phyloP scores from a whole-genome alignment of 2,329 filamentous ascomycete genomes.

The Aspergillus sojae region DNA sequence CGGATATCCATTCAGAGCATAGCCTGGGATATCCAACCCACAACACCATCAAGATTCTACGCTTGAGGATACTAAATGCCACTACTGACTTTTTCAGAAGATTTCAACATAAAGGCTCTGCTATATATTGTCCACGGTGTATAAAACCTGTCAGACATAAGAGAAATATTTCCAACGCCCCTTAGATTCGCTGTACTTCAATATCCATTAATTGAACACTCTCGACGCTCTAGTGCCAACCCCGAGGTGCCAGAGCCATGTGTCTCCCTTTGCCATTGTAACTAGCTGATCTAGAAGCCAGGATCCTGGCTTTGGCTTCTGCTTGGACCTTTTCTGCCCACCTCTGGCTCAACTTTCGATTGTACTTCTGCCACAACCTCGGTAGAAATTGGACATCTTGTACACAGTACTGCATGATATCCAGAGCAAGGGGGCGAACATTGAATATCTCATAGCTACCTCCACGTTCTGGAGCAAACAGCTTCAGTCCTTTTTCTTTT shows the following conservation, averaged over 20 bases:
- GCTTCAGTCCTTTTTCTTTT: slow-evolving; percentile 19
- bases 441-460: slow-evolving; percentile 54
- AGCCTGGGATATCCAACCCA: neutral
- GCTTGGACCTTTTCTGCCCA: neutral
- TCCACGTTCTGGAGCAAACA: slow-evolving; percentile 35
- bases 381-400: slow-evolving; percentile 43
- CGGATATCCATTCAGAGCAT: neutral
- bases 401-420: slow-evolving; percentile 50
- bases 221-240: neutral
- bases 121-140: neutral
- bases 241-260: neutral
- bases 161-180: neutral
- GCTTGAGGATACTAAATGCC: neutral
- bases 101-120: neutral
- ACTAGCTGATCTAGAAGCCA: neutral
- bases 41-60: no score
- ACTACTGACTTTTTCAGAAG: neutral
- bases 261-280: neutral
- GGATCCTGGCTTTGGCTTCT: neutral
- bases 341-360: neutral
- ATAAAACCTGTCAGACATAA: neutral
- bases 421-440: slow-evolving; percentile 44
- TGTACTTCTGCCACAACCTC: slow-evolving; percentile 3
- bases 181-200: neutral
- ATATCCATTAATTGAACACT: neutral